These are phyloP conservation scores for Mortierella sp. DNA, from an alignment of 371 early-diverging fungal genomes.

Conservation along the genomic window DNA sequence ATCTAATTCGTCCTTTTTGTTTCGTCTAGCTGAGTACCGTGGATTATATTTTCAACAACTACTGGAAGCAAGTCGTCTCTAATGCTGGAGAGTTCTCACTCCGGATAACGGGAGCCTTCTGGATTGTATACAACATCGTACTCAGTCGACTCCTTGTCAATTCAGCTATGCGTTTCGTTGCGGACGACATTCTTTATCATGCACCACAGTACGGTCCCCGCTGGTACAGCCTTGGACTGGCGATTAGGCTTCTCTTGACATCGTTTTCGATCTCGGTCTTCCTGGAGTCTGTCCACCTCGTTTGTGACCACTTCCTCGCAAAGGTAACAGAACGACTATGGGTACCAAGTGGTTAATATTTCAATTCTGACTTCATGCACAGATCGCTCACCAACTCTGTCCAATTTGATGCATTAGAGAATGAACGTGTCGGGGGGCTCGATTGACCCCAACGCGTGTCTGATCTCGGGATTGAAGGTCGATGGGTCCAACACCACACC, in stretches of 20 bases:
- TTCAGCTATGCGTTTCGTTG: conserved; percentile 36
- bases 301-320: conserved; percentile 61
- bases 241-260: conserved; percentile 29
- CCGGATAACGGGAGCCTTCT: conserved; percentile 62
- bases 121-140: conserved; percentile 62
- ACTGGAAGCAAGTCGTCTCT: conserved; percentile 19
- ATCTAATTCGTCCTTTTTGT: conserved; percentile 25
- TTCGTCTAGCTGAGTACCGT: conserved; percentile 22
- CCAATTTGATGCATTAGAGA: conserved; percentile 33
- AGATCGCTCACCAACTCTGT: neutral
- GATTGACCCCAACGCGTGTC: conserved; percentile 57
- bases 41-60: conserved; percentile 27
- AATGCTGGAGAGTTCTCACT: conserved; percentile 56
- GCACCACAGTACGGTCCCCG: conserved; percentile 50
- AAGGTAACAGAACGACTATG: conserved; percentile 24
- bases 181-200: conserved; percentile 44
- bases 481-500: conserved; percentile 16
- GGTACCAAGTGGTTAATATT: neutral
- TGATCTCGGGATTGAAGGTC: conserved; percentile 59
- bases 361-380: neutral
- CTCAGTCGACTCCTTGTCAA: conserved; percentile 58
- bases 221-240: conserved; percentile 46
- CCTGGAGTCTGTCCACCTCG: conserved; percentile 62
- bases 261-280: conserved; percentile 32
- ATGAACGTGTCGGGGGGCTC: conserved; percentile 44